Evolutionary conservation across 2,329 filamentous ascomycete species (phyloP), one percentile per base, ranked within the genome.

Genomic region (Penicillium palitans): DNA sequence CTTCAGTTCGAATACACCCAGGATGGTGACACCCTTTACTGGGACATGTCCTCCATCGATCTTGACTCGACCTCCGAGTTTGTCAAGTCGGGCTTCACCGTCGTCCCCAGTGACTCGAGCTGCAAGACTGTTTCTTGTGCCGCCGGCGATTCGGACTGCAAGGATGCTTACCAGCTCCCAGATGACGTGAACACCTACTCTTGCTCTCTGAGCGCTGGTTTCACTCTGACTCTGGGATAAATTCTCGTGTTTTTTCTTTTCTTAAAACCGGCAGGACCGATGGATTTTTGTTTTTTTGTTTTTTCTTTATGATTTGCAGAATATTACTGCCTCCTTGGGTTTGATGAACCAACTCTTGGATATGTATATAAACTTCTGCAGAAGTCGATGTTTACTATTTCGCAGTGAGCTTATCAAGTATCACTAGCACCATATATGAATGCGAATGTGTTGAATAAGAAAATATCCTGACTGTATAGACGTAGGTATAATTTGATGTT

Each of bases 21-120:
- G 27, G 45, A 65, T 10, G 59, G 57, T 7, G 66, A 69, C 25
- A 73, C 62, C 8, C 66, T 76, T 44, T 76, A 58, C 68, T 76
- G 73, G 71, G 74, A 76, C 57, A 62, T 76, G 39, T 76, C 74
- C 47, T 74, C 68, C 56, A 74, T 76, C 62, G 65, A 76, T 58
- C 61, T 73, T 50, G 63, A 66, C 50, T 42, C 52, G 31, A 60
- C 63, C 47, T 74, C 74, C 24, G 64, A 66, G 8, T 76, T 76
- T 61, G 55, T 69, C 47, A 64, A 68, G 29, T 54, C 58, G 21
- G 74, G 74, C 39, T 71, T 75, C 59, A 67, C 63, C 10, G 70
- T 72, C 12, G 58, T 52, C 27, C 68, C 72, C 31, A 64, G 66
- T 42, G 69, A 74, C 54, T 41, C 57, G 27, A 64, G 58, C 61